These are phyloP conservation scores for Yamadazyma sp. DNA, from an alignment of 805 yeast genomes.

Conservation along the genomic window DNA sequence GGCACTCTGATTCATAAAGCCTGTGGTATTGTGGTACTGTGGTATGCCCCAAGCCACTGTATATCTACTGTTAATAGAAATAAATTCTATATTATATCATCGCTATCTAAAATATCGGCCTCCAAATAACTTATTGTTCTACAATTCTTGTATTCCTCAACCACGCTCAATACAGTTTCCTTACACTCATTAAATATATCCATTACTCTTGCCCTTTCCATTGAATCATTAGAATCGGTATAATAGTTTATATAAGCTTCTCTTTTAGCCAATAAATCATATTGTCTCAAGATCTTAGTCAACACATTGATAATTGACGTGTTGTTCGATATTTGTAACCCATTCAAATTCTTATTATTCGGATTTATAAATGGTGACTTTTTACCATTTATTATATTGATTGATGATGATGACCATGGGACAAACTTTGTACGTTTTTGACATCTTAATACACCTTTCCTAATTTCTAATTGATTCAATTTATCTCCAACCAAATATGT, in stretches of 20 bases:
- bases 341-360: conserved; percentile 53
- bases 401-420: conserved; percentile 80
- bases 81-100: conserved; percentile 19
- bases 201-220: conserved; percentile 41
- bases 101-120: conserved; percentile 35
- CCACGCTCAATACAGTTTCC: conserved; percentile 43
- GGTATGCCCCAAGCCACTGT: too few relatives aligned
- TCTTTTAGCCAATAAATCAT: conserved; percentile 73
- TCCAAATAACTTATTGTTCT: conserved; percentile 45
- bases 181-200: conserved; percentile 49
- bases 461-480: conserved; percentile 65
- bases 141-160: conserved; percentile 46
- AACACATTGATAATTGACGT: conserved; percentile 71
- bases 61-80: too few relatives aligned
- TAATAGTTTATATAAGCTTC: conserved; percentile 84
- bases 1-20: too few relatives aligned
- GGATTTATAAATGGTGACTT: conserved; percentile 58
- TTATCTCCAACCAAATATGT: conserved; percentile 64
- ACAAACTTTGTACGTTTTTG: conserved; percentile 71
- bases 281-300: conserved; percentile 66
- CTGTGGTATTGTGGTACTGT: too few relatives aligned
- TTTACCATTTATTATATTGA: conserved; percentile 74
- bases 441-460: conserved; percentile 61
- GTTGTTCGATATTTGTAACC: conserved; percentile 80
- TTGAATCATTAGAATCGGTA: conserved; percentile 44